Conservation (phyloP, 176 grass and related monocot species). For the Eragrostis nindensis region DNA sequence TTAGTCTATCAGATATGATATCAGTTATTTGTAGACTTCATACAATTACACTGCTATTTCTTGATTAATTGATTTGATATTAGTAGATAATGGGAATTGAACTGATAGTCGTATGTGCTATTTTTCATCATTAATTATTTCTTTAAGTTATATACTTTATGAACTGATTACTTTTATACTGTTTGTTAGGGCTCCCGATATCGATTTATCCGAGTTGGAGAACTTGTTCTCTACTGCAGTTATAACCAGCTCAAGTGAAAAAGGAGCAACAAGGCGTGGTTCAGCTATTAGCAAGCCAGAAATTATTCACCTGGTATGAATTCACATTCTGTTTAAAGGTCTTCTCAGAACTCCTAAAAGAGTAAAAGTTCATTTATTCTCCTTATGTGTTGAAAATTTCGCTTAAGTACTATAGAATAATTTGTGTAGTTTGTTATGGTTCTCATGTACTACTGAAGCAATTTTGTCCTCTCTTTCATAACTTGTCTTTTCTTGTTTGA, state of each 20-base stretch:
- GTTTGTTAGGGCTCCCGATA: conserved; percentile 25
- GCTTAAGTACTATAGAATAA: background rate
- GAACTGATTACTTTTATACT: conserved; percentile 20
- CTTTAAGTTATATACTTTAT: conserved; percentile 20
- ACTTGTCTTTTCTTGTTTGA: background rate
- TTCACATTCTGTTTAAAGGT: conserved; percentile 27
- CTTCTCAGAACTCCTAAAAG: background rate
- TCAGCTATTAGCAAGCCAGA: conserved; percentile 82
- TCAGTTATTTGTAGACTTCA: conserved; percentile 19
- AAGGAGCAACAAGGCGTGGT: conserved; percentile 63
- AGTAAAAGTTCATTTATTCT: conserved; percentile 24
- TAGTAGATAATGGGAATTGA: conserved; percentile 12
- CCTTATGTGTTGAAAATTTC: background rate
- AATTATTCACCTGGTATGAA: conserved; percentile 87
- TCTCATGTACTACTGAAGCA: conserved; percentile 20
- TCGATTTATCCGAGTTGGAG: background rate
- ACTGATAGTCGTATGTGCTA: conserved; percentile 16
- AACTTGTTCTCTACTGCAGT: conserved; percentile 41
- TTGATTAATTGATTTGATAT: conserved; percentile 33
- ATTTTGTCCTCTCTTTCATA: conserved; percentile 24
- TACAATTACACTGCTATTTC: conserved; percentile 9
- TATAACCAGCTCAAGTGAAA: conserved; percentile 60
- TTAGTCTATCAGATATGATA: conserved; percentile 26
- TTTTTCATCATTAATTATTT: conserved; percentile 28
- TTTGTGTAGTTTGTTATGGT: too few relatives aligned